Evolutionary conservation across 345 rosid species (phyloP).

Genomic region (Abelmoschus esculentus): DNA sequence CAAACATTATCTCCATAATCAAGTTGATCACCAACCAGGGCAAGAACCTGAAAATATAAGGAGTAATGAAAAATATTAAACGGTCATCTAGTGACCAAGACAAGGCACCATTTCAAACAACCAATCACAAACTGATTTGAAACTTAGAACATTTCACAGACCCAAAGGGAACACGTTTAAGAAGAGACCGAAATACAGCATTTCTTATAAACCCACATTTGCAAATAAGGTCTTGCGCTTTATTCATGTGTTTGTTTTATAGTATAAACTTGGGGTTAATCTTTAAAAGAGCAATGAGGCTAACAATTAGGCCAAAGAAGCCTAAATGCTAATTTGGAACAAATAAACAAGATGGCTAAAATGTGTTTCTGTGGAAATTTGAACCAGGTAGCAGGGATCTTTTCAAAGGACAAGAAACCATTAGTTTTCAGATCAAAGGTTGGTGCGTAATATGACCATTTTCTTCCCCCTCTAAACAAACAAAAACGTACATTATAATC

Average conservation of each 20-base stretch:
- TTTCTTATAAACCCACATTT: not conserved
- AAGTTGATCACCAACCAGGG: conserved; percentile 83
- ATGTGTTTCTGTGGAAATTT: not conserved
- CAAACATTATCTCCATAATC: conserved; percentile 75
- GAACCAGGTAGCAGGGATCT: not conserved
- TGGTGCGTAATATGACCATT: not conserved
- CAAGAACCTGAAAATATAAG: conserved; percentile 47
- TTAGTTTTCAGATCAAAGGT: not conserved
- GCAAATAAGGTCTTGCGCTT: not conserved
- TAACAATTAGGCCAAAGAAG: not conserved
- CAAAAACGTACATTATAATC: not conserved
- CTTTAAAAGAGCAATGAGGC: not conserved
- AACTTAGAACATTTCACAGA: not conserved
- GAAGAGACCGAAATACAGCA: not conserved
- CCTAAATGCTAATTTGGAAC: too few species aligned
- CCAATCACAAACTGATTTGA: not conserved
- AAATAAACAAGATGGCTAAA: not conserved
- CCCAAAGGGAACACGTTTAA: not conserved
- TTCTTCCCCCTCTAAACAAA: not conserved
- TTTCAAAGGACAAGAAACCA: too few species aligned
- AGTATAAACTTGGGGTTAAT: not conserved
- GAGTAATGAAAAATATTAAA: not conserved
- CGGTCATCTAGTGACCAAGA: not conserved
- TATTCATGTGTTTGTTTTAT: not conserved
- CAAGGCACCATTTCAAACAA: not conserved